A percentile compares a stretch with the other conserved stretches of the same genome.
These are phyloP conservation scores for Hygrophila difformis DNA, from an alignment of 257 asterid species.

Conservation along the genomic window DNA sequence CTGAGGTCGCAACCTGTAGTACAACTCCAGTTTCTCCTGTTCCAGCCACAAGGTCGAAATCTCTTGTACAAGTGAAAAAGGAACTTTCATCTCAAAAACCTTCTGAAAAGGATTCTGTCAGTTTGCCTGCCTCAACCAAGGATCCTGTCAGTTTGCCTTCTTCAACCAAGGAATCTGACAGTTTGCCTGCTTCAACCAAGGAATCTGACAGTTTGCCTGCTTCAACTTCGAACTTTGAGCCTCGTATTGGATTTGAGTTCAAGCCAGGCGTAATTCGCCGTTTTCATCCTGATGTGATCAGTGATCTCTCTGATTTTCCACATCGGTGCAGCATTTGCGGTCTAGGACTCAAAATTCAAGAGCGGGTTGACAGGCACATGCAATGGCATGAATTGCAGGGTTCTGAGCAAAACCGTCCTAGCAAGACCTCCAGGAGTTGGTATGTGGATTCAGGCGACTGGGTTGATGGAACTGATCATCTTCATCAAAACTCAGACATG, in stretches of 20 bases:
- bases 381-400: constrained; percentile 46
- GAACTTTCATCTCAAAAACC: constrained; percentile 18
- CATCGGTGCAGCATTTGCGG: constrained; percentile 51
- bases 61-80: constrained; percentile 16
- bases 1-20: constrained; percentile 22
- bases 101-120: too few species aligned
- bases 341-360: constrained; percentile 35
- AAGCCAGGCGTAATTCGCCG: constrained; percentile 40
- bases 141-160: too few species aligned
- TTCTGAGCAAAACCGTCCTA: constrained; percentile 18
- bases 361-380: constrained; percentile 50
- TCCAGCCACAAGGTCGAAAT: constrained; percentile 19
- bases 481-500: neutral
- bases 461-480: constrained; percentile 25
- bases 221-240: constrained; percentile 20
- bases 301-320: constrained; percentile 47
- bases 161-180: constrained; percentile 16
- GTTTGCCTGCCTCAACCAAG: too few species aligned
- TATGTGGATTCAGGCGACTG: constrained; percentile 35
- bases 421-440: constrained; percentile 46
- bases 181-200: constrained; percentile 9
- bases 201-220: constrained; percentile 15
- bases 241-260: constrained; percentile 51
- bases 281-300: constrained; percentile 41
- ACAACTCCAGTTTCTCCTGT: constrained; percentile 25